These are phyloP conservation scores for Fusarium sp. DNA, from an alignment of 2,329 filamentous ascomycete species.

Conservation along the genomic window DNA sequence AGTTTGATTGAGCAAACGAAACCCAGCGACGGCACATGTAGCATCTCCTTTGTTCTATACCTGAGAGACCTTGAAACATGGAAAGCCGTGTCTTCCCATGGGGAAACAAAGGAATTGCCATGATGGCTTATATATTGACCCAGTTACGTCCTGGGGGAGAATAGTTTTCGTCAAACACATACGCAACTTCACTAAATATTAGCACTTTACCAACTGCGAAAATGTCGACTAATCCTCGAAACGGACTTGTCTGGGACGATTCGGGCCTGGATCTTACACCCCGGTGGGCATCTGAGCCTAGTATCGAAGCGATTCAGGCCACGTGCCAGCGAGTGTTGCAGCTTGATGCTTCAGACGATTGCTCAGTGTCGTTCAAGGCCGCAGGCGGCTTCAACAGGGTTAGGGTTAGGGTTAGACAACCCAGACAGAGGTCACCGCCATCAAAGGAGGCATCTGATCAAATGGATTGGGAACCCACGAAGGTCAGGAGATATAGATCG, in stretches of 20 bases:
- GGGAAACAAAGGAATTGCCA: neutral
- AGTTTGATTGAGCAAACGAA: neutral
- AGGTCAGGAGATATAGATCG: too few species aligned
- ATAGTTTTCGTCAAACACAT: neutral
- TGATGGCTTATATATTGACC: neutral
- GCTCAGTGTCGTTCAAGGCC: constrained; percentile 20
- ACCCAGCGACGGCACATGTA: neutral
- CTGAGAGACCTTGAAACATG: neutral
- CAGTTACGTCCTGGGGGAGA: neutral
- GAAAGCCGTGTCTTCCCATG: neutral
- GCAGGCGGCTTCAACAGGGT: constrained; percentile 38
- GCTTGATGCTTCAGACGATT: constrained; percentile 12
- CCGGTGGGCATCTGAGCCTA: constrained; percentile 27
- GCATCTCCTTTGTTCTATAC: neutral
- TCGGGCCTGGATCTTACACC: constrained; percentile 6
- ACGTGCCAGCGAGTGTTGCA: constrained; percentile 24
- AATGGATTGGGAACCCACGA: too few species aligned
- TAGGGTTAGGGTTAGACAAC: too few species aligned
- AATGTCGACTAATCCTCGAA: neutral
- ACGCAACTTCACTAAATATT: neutral
- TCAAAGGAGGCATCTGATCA: too few species aligned
- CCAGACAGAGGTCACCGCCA: too few species aligned
- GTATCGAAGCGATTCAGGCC: constrained; percentile 20
- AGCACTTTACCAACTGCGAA: neutral
- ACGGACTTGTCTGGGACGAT: constrained; percentile 26